Base-by-base conservation (phyloP, 1,139 yeast genomes). In the Arxiozyma bovina region DNA sequence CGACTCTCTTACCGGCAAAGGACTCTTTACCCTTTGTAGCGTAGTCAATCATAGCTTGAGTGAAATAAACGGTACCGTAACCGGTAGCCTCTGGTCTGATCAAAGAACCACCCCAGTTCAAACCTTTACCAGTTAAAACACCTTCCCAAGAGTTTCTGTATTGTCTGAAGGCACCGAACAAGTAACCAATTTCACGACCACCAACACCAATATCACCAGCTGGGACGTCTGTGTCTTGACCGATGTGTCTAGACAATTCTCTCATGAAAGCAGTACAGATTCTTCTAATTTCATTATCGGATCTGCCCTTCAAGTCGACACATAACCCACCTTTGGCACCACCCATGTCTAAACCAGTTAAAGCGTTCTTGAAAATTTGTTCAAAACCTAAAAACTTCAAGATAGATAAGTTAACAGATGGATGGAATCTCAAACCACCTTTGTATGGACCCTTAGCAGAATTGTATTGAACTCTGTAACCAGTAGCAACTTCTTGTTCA, bases 241-340 rank as follows among this genome's bases (percentile, higher is more conserved):
- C 98, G 76, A 93, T 91, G 82, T 91, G 91, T 76, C 96, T 85
- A 64, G 93, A 84, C 68, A 93, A 82, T 77, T 90, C 96, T 74
- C 90, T 81, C 96, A 91, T 93, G 80, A 93, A 93, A 50, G 96
- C 81, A 69, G 81, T 82, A 79, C 98, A 91, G 82, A 93, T 93
- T 75, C 96, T 85, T 80, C 99, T 86, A 75, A 93, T 91, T 78
- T 93, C 99, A 66, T 77, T 74, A 74, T 91, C 95, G 56, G 96
- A 79, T 76, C 85, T 86, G 69, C 93, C 96, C 82, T 91, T 91
- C 68, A 97, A 96, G 77, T 91, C 89, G 76, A 93, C 93, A 77
- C 93, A 97, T 61, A 96, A 80, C 74, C 99, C 99, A 82, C 99
- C 99, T 76, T 93, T 93, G 77, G 96, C 99, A 79, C 99, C 99